Evolutionary conservation across 768 basidiomycete species (phyloP), one percentile per base, ranked within the genome.

Genomic region (Lactifluus volemus): DNA sequence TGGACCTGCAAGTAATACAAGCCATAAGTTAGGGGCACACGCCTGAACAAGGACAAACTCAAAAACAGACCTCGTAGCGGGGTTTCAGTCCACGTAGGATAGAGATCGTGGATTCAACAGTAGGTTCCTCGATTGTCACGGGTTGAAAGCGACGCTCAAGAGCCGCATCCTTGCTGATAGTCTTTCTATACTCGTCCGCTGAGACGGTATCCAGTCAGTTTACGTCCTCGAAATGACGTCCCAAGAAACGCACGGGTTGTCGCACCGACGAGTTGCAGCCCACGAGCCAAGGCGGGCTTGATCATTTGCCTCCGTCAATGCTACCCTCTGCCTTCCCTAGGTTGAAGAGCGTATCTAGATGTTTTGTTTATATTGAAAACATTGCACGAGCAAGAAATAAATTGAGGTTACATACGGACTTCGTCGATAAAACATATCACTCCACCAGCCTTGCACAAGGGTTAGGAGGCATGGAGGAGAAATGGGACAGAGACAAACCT

Each of bases 341-440:
- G 58, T 93, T 89, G 76, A 93, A 90, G 3, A 92, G 76, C 0
- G 81, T 86, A 64, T 92, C 86, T 88, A 58, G 10, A 19, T 29
- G 17, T 8, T 41, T 59, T 4, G 59, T 21, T 8, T 9, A 30
- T 34, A 34, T 34, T 3, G 56, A 32, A 3, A 21, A 21, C 30
- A 11, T 21, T 34, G 42, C 15, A 56, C 15, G 44, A 41, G 38
- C 5, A 45, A 14, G 21, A 11, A 2, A 19, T 15, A 39, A 7
- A 54, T 14, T 7, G 1, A 56, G 25, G 19, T 4, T 36, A 84
- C 89, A 74, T 67, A 90, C 88, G 93, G 55, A 96, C 85, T 83
- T 96, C 92, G 67, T 95, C 93, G 55, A 96, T 94, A 73, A 96
- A 96, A 69, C 89, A 92, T 41, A 95, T 95, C 8, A 92, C 85